Evolutionary conservation across 148 eudicot genomes (phyloP).

Genomic region (Rhododendron ovatum): DNA sequence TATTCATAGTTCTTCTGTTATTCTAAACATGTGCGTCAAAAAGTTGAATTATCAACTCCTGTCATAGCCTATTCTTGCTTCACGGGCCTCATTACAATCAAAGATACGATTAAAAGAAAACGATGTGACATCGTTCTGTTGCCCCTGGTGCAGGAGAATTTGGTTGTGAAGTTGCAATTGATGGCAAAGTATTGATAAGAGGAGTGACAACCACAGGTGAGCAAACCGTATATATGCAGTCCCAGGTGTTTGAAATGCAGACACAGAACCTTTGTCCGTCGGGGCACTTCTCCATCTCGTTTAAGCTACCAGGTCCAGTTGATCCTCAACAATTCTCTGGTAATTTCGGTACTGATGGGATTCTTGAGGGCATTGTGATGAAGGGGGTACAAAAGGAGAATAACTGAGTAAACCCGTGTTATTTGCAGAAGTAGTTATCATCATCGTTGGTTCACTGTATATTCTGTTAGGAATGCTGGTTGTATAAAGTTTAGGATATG

Average conservation of each 20-base stretch:
- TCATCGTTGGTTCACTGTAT: background rate
- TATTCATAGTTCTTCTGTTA: background rate
- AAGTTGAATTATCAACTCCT: background rate
- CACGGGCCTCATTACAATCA: background rate
- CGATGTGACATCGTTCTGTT: background rate
- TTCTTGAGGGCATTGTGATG: conserved; percentile 78
- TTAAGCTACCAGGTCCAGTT: conserved; percentile 84
- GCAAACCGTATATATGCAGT: conserved; percentile 37
- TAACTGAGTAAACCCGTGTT: background rate
- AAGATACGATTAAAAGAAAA: background rate
- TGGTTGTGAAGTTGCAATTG: conserved; percentile 77
- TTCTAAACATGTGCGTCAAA: background rate
- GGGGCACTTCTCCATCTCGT: conserved; percentile 75
- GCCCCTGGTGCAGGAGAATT: conserved; percentile 59
- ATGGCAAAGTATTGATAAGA: conserved; percentile 71
- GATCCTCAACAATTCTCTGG: conserved; percentile 78
- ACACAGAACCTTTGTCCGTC: conserved; percentile 82
- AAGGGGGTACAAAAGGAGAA: conserved; percentile 26
- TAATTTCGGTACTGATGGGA: conserved; percentile 71
- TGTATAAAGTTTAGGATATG: background rate
- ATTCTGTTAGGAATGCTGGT: background rate
- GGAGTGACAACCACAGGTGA: conserved; percentile 82
- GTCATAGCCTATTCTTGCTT: background rate
- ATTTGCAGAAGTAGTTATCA: background rate
- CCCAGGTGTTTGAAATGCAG: conserved; percentile 68